Evolutionary conservation across 169 alveolate species (phyloP).

Genomic region (Plasmodium ovale): DNA sequence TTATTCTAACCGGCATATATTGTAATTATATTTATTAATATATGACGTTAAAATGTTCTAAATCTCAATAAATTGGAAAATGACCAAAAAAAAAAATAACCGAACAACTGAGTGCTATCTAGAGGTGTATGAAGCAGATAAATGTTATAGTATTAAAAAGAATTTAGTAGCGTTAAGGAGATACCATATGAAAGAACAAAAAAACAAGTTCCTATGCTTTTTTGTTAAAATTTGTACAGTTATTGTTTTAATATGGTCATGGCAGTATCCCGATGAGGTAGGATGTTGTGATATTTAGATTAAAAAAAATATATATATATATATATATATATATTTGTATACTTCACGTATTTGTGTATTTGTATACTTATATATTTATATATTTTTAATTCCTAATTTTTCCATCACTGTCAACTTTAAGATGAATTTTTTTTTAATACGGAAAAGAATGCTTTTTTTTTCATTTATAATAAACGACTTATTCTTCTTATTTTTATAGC

Average conservation of each 20-base stretch:
- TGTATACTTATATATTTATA: no score
- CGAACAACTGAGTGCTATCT: constrained; percentile 5
- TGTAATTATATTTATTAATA: neutral
- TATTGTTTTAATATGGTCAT: constrained; percentile 6
- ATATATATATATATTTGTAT: no score
- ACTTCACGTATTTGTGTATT: no score
- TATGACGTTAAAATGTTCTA: neutral
- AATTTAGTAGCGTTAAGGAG: neutral
- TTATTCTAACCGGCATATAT: no score
- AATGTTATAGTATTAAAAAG: neutral
- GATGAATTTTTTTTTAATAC: neutral
- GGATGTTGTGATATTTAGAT: no score
- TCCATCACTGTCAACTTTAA: no score
- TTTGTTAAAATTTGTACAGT: constrained; percentile 1
- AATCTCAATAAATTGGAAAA: neutral
- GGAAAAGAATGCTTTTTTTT: neutral
- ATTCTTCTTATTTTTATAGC: neutral
- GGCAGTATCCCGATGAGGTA: constrained; percentile 9
- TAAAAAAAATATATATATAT: no score
- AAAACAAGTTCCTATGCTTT: neutral
- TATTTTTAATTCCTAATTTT: no score
- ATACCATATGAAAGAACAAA: neutral
- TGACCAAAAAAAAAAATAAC: constrained; percentile 9
- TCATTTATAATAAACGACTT: neutral
- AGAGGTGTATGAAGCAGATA: neutral